Conservation (phyloP, 2,329 filamentous ascomycete species). For the Xylaria sp. region DNA sequence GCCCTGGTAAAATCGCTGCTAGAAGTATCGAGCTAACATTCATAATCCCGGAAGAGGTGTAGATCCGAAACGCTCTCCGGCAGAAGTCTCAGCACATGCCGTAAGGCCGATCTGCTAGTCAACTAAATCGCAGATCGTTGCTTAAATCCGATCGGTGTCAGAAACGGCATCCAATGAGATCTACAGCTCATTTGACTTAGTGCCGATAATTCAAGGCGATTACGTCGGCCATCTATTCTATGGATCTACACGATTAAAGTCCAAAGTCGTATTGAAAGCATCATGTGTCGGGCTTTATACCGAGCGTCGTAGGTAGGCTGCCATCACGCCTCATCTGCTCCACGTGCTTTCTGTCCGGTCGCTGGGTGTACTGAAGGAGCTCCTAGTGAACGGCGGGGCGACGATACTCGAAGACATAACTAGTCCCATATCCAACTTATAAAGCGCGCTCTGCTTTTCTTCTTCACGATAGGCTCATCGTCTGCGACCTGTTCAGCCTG, state of each 20-base stretch:
- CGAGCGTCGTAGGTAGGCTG: not conserved
- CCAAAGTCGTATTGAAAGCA: not conserved
- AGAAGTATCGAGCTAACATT: too few relatives aligned
- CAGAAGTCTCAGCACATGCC: not conserved
- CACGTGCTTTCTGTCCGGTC: not conserved
- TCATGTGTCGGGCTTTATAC: not conserved
- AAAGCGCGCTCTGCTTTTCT: constrained; percentile 15
- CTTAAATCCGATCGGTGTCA: not conserved
- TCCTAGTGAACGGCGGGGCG: not conserved
- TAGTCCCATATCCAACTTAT: constrained; percentile 42
- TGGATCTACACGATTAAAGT: not conserved
- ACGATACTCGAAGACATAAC: not conserved
- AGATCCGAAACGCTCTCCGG: not conserved
- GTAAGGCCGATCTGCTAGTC: not conserved
- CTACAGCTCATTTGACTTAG: not conserved
- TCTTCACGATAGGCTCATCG: constrained; percentile 43
- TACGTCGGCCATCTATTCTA: not conserved
- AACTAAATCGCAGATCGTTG: not conserved
- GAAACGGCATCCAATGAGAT: not conserved
- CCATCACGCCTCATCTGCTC: not conserved
- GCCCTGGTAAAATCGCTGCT: too few relatives aligned
- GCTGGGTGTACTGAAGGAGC: not conserved
- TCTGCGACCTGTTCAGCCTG: constrained; percentile 55
- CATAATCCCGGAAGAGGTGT: too few relatives aligned
- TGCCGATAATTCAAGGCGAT: not conserved